A percentile compares a stretch with the other conserved stretches of the same genome.
Evolutionary conservation across 306 rosid genomes (phyloP).

Genomic region (Corylus avellana): DNA sequence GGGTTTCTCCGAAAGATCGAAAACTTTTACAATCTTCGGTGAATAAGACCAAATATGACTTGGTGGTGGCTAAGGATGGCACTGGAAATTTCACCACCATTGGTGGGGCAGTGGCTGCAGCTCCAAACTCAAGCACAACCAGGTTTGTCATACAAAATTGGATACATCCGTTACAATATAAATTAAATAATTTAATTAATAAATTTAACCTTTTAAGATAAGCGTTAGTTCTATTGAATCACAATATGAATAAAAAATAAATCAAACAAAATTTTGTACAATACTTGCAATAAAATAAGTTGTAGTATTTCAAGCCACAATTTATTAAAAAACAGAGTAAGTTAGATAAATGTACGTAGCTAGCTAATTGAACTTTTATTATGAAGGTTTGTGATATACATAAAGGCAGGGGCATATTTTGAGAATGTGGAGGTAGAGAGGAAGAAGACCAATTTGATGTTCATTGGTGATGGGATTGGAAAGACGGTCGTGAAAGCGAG

Average conservation of each 20-base stretch:
- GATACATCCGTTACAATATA: neutral
- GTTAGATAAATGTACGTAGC: neutral
- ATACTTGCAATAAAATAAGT: too few species aligned
- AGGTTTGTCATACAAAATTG: conserved; percentile 39
- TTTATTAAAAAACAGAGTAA: too few species aligned
- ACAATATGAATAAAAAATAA: too few species aligned
- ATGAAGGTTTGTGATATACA: conserved; percentile 70
- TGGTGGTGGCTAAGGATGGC: conserved; percentile 86
- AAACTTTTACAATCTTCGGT: conserved; percentile 50
- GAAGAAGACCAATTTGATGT: conserved; percentile 69
- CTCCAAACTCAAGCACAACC: conserved; percentile 81
- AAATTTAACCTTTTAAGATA: too few species aligned
- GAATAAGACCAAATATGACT: conserved; percentile 47
- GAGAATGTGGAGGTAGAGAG: conserved; percentile 83
- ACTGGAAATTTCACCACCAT: conserved; percentile 71
- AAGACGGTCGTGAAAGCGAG: conserved; percentile 71
- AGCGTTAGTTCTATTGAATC: too few species aligned
- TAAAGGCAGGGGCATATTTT: conserved; percentile 74
- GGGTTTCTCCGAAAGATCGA: conserved; percentile 57
- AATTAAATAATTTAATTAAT: too few species aligned
- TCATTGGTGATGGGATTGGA: conserved; percentile 84
- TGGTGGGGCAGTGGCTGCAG: conserved; percentile 62
- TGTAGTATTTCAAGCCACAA: too few species aligned
- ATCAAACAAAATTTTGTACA: too few species aligned
- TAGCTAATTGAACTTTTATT: neutral